Conservation (phyloP, 768 basidiomycete species). For the Calvatia gigantea region DNA sequence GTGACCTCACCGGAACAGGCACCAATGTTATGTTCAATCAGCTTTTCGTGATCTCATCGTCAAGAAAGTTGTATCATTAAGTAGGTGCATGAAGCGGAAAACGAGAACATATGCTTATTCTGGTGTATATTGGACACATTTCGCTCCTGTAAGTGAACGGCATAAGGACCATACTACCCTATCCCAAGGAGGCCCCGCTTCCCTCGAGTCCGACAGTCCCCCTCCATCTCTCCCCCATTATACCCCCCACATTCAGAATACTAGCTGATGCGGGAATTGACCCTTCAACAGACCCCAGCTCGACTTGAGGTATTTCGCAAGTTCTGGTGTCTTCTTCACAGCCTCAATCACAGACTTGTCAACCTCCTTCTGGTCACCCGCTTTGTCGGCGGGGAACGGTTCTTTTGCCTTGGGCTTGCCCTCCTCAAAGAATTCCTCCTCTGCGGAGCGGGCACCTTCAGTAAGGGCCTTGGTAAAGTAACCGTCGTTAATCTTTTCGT, state of each 20-base stretch:
- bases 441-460: slow-evolving; percentile 75
- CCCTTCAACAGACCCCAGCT: slow-evolving; percentile 95
- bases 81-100: slow-evolving; percentile 6
- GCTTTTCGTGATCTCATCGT: not conserved
- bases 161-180: slow-evolving; percentile 10
- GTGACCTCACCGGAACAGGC: not conserved
- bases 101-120: slow-evolving; percentile 24
- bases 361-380: slow-evolving; percentile 86
- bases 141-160: slow-evolving; percentile 1
- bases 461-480: slow-evolving; percentile 84
- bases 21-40: not conserved
- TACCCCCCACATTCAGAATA: slow-evolving; percentile 55
- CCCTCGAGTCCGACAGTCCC: slow-evolving; percentile 14
- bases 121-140: slow-evolving; percentile 4
- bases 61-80: not conserved
- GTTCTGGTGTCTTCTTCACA: slow-evolving; percentile 87
- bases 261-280: slow-evolving; percentile 93
- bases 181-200: slow-evolving; percentile 13
- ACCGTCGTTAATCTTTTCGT: slow-evolving; percentile 88
- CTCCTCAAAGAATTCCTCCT: slow-evolving; percentile 95
- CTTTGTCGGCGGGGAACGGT: slow-evolving; percentile 81
- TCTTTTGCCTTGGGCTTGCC: slow-evolving; percentile 91
- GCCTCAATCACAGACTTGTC: slow-evolving; percentile 78
- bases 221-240: not conserved
- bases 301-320: slow-evolving; percentile 90